Evolutionary conservation across 2,329 filamentous ascomycete genomes (phyloP), one percentile per base, ranked within the genome.

Genomic region (Fusarium penzigii): DNA sequence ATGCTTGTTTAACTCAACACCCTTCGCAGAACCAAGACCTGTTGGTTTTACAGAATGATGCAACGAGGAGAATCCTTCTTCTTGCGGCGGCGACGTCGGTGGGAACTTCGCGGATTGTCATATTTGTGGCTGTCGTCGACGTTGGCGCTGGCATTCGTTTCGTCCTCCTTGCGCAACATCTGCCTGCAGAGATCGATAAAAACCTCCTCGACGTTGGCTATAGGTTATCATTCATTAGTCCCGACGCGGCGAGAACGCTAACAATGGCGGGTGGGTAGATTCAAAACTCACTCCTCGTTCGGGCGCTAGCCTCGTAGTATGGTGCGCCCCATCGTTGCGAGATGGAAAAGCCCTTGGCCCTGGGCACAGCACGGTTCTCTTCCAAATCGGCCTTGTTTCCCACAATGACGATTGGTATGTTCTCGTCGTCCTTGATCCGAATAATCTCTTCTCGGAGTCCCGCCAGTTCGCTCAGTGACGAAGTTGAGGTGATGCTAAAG

Each of bases 321-420:
- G 92, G 92, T 36, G 89, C 89, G 17, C 87, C 88, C 92, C 92
- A 96, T 66, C 82, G 83, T 67, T 94, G 90, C n/a, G 89, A 92
- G 57, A 95, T 82, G 32, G 87, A 82, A 68, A 96, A 96, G 6
- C 90, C 92, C 63, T 86, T 86, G 56, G 88, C 87, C 46, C 90
- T 83, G 12, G 88, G 85, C 9, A 96, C 89, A 17, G 82, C 83
- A 29, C 91, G 85, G 69, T 92, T 89, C 68, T 96, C 91, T 72
- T 94, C 90, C 41, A 96, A 80, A 67, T 96, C 91, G 54, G 88
- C 89, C 73, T 96, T 96, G 78, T 96, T 96, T 57, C 91, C 91
- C 43, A 95, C 91, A 56, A 96, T 90, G 45, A 96, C 91, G 68
- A 96, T 89, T 17, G 90, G 90, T 5, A 93, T 84, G 56, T 86